phyloP scores from a whole-genome alignment of 1,284 basidiomycete genomes.

The Rhodofomes roseus region DNA sequence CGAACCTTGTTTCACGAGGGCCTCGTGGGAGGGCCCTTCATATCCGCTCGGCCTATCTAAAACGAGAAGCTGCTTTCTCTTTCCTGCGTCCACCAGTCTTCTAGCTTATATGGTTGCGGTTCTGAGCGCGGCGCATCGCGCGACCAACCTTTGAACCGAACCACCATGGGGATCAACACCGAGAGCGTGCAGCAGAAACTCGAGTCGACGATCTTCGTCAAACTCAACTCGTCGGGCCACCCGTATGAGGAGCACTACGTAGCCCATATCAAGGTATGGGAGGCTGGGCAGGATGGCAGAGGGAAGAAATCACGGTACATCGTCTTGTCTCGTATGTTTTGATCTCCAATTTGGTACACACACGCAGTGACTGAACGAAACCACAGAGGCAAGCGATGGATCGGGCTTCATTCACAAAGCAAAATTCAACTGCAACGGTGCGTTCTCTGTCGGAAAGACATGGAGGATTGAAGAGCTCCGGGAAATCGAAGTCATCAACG shows the following conservation, averaged over 20 bases:
- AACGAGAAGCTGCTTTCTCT: not conserved
- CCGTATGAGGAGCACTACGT: conserved; percentile 70
- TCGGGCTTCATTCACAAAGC: conserved; percentile 90
- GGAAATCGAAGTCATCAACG: conserved; percentile 72
- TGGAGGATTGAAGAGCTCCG: conserved; percentile 87
- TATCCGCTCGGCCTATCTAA: not conserved
- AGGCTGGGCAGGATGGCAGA: conserved; percentile 62
- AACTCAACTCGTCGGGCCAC: conserved; percentile 57
- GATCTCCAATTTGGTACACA: not conserved
- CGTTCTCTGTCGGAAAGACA: conserved; percentile 97
- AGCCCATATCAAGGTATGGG: conserved; percentile 87
- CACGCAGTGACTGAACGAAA: conserved; percentile 7
- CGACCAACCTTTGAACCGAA: not conserved
- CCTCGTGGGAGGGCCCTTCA: conserved; percentile 5
- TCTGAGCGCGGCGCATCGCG: not conserved
- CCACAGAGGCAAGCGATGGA: conserved; percentile 59
- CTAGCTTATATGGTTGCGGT: not conserved
- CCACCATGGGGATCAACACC: conserved; percentile 48
- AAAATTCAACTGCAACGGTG: conserved; percentile 91
- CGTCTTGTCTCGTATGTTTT: conserved; percentile 75
- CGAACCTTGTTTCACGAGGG: not conserved
- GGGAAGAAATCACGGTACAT: conserved; percentile 83
- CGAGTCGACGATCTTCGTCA: conserved; percentile 79
- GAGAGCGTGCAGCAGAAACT: conserved; percentile 61
- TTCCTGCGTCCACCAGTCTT: not conserved